Base-by-base conservation (phyloP, 1,139 yeast species). In the Scheffersomyces illinoinensis region DNA sequence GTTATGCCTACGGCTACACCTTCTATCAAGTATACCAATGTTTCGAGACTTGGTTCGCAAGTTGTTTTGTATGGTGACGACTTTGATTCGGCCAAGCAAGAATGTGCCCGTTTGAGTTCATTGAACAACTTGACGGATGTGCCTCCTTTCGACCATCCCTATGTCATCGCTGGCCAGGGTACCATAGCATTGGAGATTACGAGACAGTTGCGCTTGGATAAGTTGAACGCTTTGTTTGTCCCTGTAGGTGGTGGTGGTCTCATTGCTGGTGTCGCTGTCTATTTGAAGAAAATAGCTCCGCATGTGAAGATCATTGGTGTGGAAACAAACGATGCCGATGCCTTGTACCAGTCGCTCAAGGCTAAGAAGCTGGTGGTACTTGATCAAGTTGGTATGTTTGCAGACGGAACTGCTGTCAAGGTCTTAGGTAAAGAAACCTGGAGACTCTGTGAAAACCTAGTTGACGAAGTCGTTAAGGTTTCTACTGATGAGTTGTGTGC, bases 331-430 rank as follows among this genome's bases (percentile, higher is more conserved):
- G 99, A 95, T 73, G 98, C 99, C 1, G 93, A 93, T 72, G 97
- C 97, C 18, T 82, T 95, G 78, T 82, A 87, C 68, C 89, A 87
- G 66, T 90, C 97, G n/a, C 75, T 92, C 61, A 71, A 85, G 60
- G 70, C 76, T 20, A 83, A 86, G 46, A 76, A 85, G 57, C 84
- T 88, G 64, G 85, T 85, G 17, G 72, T 79, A 2, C 81, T 96
- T 60, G 76, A 81, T 47, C 80, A 83, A 39, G 98, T 93, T 10
- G 99, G 99, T n/a, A 80, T 90, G n/a, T 95, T 95, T 76, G 99
- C 99, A n/a, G 99, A 95, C 74, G 99, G 99, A 70, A 93, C 99
- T n/a, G 98, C 99, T 4, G 99, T 95, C 53, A 91, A 89, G 69
- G 75, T 89, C 14, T 82, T 93, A 46, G 99, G 99, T 58, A 90